Conservation (phyloP, 352 stramenopile genomes). For the Phytophthora pinifolia region DNA sequence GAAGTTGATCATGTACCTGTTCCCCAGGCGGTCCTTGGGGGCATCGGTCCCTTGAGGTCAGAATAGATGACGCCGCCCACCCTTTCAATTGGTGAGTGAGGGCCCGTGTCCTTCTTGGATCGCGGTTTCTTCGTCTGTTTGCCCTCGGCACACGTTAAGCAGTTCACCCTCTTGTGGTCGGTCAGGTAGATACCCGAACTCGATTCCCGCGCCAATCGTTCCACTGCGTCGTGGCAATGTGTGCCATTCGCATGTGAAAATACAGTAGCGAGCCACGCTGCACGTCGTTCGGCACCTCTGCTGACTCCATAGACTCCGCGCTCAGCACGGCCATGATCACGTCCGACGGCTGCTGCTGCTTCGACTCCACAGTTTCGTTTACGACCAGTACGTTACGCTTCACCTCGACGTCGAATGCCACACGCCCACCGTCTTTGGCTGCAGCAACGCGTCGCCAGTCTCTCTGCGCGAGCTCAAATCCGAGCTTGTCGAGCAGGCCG, state of each 20-base stretch:
- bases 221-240: constrained; percentile 8
- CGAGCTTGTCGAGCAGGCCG: neutral
- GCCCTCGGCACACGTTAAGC: constrained; percentile 14
- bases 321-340: constrained; percentile 7
- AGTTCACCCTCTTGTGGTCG: constrained; percentile 3
- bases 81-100: constrained; percentile 15
- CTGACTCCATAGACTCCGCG: neutral
- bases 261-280: neutral
- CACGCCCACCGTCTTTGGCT: neutral
- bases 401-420: constrained; percentile 3
- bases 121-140: constrained; percentile 15
- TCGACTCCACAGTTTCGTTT: neutral
- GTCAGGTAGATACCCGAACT: constrained; percentile 3
- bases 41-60: constrained; percentile 9
- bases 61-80: constrained; percentile 20
- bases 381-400: neutral
- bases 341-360: neutral
- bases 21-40: neutral
- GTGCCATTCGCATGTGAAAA: constrained; percentile 5
- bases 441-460: neutral
- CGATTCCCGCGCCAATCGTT: neutral
- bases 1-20: constrained; percentile 23
- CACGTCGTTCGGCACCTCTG: neutral
- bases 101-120: constrained; percentile 6
- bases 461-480: neutral